Evolutionary conservation across 331 rosid genomes (phyloP), one percentile per base, ranked within the genome.

Genomic region (Acacia pycnantha): DNA sequence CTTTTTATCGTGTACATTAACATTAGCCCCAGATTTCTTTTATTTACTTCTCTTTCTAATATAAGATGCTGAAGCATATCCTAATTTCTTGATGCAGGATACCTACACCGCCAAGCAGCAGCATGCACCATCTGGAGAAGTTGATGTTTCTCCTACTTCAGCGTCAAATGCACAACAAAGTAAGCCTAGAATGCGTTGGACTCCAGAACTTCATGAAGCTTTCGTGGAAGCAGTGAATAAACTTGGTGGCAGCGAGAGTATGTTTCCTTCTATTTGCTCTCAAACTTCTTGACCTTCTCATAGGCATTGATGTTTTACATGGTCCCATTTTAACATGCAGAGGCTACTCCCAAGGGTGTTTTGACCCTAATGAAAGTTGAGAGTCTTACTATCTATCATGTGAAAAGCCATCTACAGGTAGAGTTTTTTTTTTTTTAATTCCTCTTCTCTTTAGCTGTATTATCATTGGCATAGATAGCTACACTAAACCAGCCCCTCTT

Each of bases 121-220:
- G 59, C 77, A 61, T 62, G 43, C 80, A 81, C 88, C 86, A 74
- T 82, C 90, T 40, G 86, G 51, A 77, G 96, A 93, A 78, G 83
- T 82, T 70, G 77, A 48, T 31, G 66, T 85, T 47, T 67, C 71
- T 70, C 76, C 90, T 78, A 91, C 83, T 44, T 79, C 97, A 11
- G 81, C 54, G 24, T 74, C 90, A 10, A 48, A 84, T 71, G 90
- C 86, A 70, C 70, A 92, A 18, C 84, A 94, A 79, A 78, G 87
- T 31, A 94, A 94, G 86, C 73, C 95, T 40, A 87, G 99, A 86
- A 96, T 96, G 98, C 97, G 99, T 33, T 96, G 99, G 99, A 94
- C 97, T 22, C 99, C 91, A 56, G 99, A 96, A 83, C 99, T 96
- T 76, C 99, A 96, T 2, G 97, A 94, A 86, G 92, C 97, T 81